Percentiles rank a stretch among this genome's conserved stretches.
Conservation (phyloP, 768 basidiomycete species). For the Boletellus sp. region DNA sequence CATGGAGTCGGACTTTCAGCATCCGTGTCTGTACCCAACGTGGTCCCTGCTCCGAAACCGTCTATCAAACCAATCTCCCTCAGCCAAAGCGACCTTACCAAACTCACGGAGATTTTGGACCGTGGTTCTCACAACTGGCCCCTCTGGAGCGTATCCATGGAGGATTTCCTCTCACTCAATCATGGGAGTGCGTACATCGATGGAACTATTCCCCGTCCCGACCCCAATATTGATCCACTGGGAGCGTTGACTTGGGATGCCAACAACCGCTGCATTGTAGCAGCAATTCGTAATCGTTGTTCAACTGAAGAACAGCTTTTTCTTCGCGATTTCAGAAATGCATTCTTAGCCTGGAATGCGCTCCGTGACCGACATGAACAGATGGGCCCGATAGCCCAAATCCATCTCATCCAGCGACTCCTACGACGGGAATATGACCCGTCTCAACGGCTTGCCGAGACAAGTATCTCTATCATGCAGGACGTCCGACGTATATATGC, state of each 20-base stretch:
- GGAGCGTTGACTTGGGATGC: background rate
- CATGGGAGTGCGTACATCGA: background rate
- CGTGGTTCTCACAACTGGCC: background rate
- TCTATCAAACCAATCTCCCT: background rate
- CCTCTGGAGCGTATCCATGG: background rate
- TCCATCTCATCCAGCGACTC: background rate
- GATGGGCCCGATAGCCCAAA: background rate
- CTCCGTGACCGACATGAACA: background rate
- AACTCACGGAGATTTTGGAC: background rate
- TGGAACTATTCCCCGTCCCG: background rate
- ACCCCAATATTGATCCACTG: background rate
- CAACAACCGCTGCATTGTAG: background rate
- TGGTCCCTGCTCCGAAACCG: too few species aligned
- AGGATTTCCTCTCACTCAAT: background rate
- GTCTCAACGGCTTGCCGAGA: background rate
- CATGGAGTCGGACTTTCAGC: too few species aligned
- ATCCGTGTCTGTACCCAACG: too few species aligned
- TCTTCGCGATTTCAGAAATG: background rate
- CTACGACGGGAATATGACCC: background rate
- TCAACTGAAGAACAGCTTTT: background rate
- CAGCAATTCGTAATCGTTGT: background rate
- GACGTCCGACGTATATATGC: background rate
- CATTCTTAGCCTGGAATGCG: background rate
- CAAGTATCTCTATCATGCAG: background rate
- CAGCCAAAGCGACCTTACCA: background rate